Evolutionary conservation across 768 basidiomycete genomes (phyloP), one percentile per base, ranked within the genome.

Genomic region (Agaricus sinodeliciosus): DNA sequence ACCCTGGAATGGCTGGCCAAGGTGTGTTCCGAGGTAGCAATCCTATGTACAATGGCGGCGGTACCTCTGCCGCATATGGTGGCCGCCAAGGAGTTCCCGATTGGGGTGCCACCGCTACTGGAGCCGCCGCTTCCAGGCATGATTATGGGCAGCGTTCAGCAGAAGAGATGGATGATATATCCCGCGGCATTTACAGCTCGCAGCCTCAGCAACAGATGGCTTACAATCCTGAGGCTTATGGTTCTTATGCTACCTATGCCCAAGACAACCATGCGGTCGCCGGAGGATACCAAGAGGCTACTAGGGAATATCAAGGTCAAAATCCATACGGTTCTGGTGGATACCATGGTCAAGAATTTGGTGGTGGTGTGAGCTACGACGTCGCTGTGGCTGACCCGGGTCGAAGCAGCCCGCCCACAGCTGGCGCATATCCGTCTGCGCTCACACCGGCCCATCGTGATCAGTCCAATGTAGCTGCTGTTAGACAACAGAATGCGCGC

Each of bases 191-290:
- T 7, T 77, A 74, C 59, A 72, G 71, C 58, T 65, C 72, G 2
- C 64, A 77, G 48, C 73, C 75, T 5, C 68, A 70, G 48, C 55
- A 56, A 6, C 72, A 75, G 57, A 58, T 55, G 3, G 54, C 66
- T 13, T 75, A 74, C 58, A 71, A 75, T 49, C 61, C 70, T 15
- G 74, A 77, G 49, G 72, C 70, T 0, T 77, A 76, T 58, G 72
- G 71, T 2, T 70, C 69, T 16, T 75, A 73, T 49, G 70, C 61
- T 19, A 59, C 68, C 6, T 72, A 72, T 53, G 61, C 66, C 8
- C 37, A 39, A 12, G 15, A 13, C 13, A 57, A 62, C 19, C 55
- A 47, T 36, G 51, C 55, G 41, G 62, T 39, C 34, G 62, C 49
- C 16, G 59, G 55, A 7, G 62, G 59, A 8, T 69, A 69, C 50